These are phyloP conservation scores for Colletotrichum filicis DNA, from an alignment of 2,329 filamentous ascomycete species.

Conservation along the genomic window DNA sequence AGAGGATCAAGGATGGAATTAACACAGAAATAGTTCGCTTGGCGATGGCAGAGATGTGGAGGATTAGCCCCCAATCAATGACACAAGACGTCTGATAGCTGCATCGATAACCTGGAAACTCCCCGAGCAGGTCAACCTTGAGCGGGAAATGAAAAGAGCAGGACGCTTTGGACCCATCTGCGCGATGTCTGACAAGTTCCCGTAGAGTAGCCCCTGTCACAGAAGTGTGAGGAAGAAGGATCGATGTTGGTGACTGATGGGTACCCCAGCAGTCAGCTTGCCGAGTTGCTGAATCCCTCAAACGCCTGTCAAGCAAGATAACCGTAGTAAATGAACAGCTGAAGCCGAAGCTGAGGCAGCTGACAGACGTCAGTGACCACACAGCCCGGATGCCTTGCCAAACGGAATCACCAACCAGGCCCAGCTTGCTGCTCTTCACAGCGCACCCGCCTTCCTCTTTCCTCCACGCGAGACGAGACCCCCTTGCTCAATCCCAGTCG, in stretches of 20 bases:
- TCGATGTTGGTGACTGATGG: background rate
- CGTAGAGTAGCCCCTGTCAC: background rate
- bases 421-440: background rate
- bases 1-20: background rate
- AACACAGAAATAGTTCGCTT: background rate
- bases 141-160: background rate
- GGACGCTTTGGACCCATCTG: background rate
- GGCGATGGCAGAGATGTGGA: background rate
- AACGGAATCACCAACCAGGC: background rate
- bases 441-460: constrained; percentile 46
- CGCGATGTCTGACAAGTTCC: background rate
- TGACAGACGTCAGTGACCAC: background rate
- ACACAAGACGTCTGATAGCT: background rate
- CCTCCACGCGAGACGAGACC: constrained; percentile 41
- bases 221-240: background rate
- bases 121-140: background rate
- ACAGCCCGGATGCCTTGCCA: background rate
- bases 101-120: background rate
- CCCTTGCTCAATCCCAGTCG: constrained; percentile 36
- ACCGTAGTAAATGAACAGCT: background rate
- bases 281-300: background rate
- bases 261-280: background rate
- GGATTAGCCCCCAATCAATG: background rate
- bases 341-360: background rate
- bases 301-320: background rate